Evolutionary conservation across 1,139 yeast genomes (phyloP).

Genomic region (Candida sanyaensis): DNA sequence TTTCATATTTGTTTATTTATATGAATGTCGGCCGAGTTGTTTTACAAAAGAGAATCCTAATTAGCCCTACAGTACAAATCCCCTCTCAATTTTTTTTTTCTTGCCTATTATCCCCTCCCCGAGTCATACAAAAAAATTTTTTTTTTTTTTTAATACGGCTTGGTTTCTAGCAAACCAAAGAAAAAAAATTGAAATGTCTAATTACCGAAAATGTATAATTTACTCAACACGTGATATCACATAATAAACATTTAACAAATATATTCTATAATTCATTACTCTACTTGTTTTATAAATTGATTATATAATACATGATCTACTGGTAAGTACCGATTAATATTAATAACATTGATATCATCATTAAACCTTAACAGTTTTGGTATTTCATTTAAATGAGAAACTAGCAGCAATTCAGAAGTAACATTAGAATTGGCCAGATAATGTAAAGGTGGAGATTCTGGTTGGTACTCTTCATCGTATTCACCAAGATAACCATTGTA

Average conservation of each 20-base stretch:
- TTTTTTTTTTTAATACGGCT: too few species aligned
- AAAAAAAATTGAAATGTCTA: too few species aligned
- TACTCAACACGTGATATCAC: background rate
- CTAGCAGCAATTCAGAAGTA: conserved; percentile 4
- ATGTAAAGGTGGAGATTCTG: background rate
- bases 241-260: background rate
- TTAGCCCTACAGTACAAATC: too few species aligned
- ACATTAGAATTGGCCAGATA: background rate
- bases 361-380: conserved; percentile 14
- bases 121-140: too few species aligned
- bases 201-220: background rate
- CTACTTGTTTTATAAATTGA: conserved; percentile 9
- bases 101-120: too few species aligned
- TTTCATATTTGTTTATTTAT: too few species aligned
- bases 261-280: background rate
- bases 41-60: too few species aligned
- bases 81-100: too few species aligned
- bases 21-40: too few species aligned
- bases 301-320: conserved; percentile 15
- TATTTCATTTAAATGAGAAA: conserved; percentile 2
- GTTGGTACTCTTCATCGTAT: background rate
- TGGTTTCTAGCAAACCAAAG: too few species aligned
- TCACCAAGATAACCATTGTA: background rate
- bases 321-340: conserved; percentile 13
- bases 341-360: conserved; percentile 14